Evolutionary conservation across 1,284 basidiomycete species (phyloP).

Genomic region (Wolfiporia cocos): DNA sequence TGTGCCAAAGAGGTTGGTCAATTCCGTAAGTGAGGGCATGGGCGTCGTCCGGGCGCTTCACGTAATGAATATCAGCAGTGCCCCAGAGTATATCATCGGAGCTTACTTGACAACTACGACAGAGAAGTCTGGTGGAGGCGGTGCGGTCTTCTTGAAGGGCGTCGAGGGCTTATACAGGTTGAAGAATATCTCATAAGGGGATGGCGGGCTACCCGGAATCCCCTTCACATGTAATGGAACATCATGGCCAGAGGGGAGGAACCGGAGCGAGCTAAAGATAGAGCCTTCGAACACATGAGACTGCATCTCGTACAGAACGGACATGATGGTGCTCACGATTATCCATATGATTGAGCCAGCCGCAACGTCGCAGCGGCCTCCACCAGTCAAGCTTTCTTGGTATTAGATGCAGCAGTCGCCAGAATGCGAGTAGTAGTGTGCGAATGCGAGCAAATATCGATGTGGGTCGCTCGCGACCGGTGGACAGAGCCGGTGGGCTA

Average conservation of each 20-base stretch:
- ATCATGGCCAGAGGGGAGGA: slow-evolving; percentile 65
- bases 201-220: slow-evolving; percentile 19
- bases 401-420: too few species aligned
- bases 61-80: slow-evolving; percentile 4
- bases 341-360: slow-evolving; percentile 40
- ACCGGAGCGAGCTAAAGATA: slow-evolving; percentile 68
- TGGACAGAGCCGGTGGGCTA: slow-evolving; percentile 32
- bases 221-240: slow-evolving; percentile 27
- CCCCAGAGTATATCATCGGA: too few species aligned
- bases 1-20: slow-evolving; percentile 55
- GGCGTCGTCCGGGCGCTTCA: slow-evolving; percentile 64
- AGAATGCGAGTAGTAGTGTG: too few species aligned
- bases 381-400: too few species aligned
- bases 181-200: slow-evolving; percentile 83
- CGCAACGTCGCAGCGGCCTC: slow-evolving; percentile 42
- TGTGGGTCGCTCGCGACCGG: too few species aligned
- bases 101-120: slow-evolving; percentile 85
- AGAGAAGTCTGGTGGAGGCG: slow-evolving; percentile 82
- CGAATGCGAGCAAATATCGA: too few species aligned
- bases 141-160: slow-evolving; percentile 74
- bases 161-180: slow-evolving; percentile 92
- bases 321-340: slow-evolving; percentile 34
- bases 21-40: slow-evolving; percentile 67
- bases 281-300: slow-evolving; percentile 36
- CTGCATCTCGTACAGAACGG: not conserved